phyloP scores from a whole-genome alignment of 768 basidiomycete species.

The Tricholoma hemisulphureum region DNA sequence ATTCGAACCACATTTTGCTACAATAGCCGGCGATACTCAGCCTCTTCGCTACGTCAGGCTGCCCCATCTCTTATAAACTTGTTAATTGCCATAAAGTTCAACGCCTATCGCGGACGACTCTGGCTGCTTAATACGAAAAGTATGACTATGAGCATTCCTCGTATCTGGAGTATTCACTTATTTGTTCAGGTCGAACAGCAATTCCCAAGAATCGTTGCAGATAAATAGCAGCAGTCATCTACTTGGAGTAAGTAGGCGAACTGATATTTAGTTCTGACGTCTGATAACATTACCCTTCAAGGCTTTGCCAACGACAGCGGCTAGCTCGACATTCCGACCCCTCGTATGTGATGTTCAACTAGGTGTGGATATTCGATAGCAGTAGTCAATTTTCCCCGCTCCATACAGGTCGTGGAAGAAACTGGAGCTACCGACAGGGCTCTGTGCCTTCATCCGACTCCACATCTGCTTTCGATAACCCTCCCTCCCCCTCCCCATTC shows the following conservation, averaged over 20 bases:
- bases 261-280: neutral
- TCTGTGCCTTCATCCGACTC: too few relatives aligned
- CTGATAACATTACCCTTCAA: neutral
- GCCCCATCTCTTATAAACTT: too few relatives aligned
- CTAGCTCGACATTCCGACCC: neutral
- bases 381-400: too few relatives aligned
- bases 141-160: neutral
- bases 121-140: neutral
- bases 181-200: neutral
- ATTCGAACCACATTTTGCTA: too few relatives aligned
- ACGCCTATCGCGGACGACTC: neutral
- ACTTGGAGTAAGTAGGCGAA: neutral
- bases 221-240: neutral
- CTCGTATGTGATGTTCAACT: too few relatives aligned
- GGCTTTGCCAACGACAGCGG: neutral
- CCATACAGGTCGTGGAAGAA: too few relatives aligned
- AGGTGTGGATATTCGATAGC: too few relatives aligned
- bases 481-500: too few relatives aligned
- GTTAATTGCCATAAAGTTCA: neutral
- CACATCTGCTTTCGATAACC: too few relatives aligned
- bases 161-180: neutral
- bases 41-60: too few relatives aligned
- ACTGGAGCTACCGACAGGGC: too few relatives aligned
- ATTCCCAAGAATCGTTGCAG: neutral
- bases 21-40: too few relatives aligned